Percentiles rank a stretch among this genome's conserved stretches.
These are phyloP conservation scores for Talaromyces liani DNA, from an alignment of 495 filamentous ascomycete species.

Conservation along the genomic window DNA sequence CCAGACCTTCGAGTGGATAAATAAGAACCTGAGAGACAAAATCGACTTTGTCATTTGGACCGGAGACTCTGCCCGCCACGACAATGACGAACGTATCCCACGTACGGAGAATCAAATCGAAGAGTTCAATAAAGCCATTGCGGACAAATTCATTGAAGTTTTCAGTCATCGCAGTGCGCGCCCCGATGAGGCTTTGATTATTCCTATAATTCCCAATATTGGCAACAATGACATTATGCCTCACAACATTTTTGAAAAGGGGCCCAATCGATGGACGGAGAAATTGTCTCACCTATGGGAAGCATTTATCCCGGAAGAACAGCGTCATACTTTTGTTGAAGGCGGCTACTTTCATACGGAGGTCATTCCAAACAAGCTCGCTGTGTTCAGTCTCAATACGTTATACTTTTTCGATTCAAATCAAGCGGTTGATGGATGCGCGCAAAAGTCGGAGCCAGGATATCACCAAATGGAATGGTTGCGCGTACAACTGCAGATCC, in stretches of 20 bases:
- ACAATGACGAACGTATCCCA: conserved; percentile 81
- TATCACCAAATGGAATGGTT: conserved; percentile 97
- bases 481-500: conserved; percentile 76
- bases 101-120: conserved; percentile 67
- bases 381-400: conserved; percentile 93
- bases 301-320: conserved; percentile 83
- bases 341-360: conserved; percentile 94
- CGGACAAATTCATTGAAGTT: conserved; percentile 65
- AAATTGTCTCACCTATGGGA: conserved; percentile 68
- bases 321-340: conserved; percentile 83
- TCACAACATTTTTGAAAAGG: conserved; percentile 84
- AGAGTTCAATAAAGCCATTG: conserved; percentile 63
- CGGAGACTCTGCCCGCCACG: conserved; percentile 90
- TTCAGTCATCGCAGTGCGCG: conserved; percentile 49
- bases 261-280: conserved; percentile 79
- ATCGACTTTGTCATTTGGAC: conserved; percentile 98
- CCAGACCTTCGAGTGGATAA: conserved; percentile 88
- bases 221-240: conserved; percentile 98
- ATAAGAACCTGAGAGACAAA: conserved; percentile 69
- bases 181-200: conserved; percentile 40
- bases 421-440: conserved; percentile 85
- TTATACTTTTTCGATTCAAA: conserved; percentile 95
- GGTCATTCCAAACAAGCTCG: conserved; percentile 78
- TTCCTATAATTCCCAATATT: conserved; percentile 84
- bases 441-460: conserved; percentile 66